Base-by-base conservation (phyloP, 495 filamentous ascomycete species). In the Aspergillus heteromorphus region DNA sequence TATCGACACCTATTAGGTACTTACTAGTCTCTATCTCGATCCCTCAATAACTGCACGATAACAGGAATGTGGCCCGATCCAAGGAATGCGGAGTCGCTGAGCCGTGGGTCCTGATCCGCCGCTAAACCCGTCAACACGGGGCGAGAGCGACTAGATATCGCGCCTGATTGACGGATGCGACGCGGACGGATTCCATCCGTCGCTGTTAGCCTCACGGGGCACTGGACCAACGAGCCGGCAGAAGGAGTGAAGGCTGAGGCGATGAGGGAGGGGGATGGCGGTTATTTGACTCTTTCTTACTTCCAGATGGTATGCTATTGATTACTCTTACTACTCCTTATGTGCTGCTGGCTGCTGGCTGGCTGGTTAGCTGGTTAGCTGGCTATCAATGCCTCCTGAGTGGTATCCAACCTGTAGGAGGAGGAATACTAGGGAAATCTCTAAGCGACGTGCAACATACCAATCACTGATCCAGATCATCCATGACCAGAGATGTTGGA, bases 71-170 rank as follows among this genome's bases (percentile, higher is more conserved):
- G 20, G 13, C 17, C 8, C 42, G 13, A 10, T 19, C 8, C 6
- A 17, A 20, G 25, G 14, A 27, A 27, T 54, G 56, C 53, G 53
- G 60, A 49, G 51, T 58, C 43, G 61, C 58, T 61, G 55, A 64
- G 58, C 53, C 49, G 57, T 60, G 61, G 61, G 57, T 58, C 58
- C 40, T 51, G 61, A 64, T 64, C 58, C 61, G 53, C 61, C 61
- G 61, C 61, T 64, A 64, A 49, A 48, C 42, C 4, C 23, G 20
- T 18, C 19, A 43, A 21, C 49, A 51, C 51, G 25, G 48, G 40
- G 51, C 53, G 31, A 54, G n/a, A n/a, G n/a, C 48, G n/a, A 36
- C 9, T 29, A 40, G 40, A 47, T 56, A 27, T 27, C 21, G 13
- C 17, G 13, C 42, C 49, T 60, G 55, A 58, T 58, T 64, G 61